A percentile compares a stretch with the other conserved stretches of the same genome.
Conservation (phyloP, 805 yeast genomes). For the Myxozyma mucilagina region DNA sequence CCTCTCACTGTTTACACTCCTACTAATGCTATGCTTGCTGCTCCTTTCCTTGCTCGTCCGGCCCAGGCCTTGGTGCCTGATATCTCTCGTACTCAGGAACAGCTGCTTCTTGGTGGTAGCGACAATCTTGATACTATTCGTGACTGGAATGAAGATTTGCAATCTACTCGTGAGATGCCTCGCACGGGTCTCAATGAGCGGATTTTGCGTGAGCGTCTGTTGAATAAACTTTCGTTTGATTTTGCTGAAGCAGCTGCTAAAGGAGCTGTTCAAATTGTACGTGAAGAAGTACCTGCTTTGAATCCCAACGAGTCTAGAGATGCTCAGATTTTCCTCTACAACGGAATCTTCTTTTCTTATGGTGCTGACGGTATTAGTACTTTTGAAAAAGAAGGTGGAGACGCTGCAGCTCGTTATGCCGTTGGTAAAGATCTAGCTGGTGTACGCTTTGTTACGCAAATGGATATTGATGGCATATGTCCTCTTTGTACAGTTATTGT, state of each 20-base stretch:
- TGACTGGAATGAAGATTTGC: constrained; percentile 92
- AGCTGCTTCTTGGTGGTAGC: constrained; percentile 53
- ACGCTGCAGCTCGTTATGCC: constrained; percentile 81
- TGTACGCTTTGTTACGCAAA: constrained; percentile 63
- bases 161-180: constrained; percentile 74
- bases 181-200: constrained; percentile 58
- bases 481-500: constrained; percentile 81
- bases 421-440: constrained; percentile 76
- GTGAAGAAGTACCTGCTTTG: constrained; percentile 73
- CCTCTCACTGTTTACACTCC: constrained; percentile 53
- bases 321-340: constrained; percentile 68
- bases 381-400: constrained; percentile 69
- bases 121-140: constrained; percentile 60
- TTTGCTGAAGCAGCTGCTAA: constrained; percentile 73
- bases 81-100: constrained; percentile 59
- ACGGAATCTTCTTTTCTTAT: constrained; percentile 83
- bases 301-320: constrained; percentile 70
- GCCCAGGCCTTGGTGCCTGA: constrained; percentile 51
- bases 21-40: constrained; percentile 56
- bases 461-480: constrained; percentile 63
- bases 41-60: constrained; percentile 70
- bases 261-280: constrained; percentile 75
- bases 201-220: constrained; percentile 69
- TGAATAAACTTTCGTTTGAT: constrained; percentile 70
- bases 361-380: constrained; percentile 71